Conservation (phyloP, 148 eudicot species). For the Persicaria tinctoria region DNA sequence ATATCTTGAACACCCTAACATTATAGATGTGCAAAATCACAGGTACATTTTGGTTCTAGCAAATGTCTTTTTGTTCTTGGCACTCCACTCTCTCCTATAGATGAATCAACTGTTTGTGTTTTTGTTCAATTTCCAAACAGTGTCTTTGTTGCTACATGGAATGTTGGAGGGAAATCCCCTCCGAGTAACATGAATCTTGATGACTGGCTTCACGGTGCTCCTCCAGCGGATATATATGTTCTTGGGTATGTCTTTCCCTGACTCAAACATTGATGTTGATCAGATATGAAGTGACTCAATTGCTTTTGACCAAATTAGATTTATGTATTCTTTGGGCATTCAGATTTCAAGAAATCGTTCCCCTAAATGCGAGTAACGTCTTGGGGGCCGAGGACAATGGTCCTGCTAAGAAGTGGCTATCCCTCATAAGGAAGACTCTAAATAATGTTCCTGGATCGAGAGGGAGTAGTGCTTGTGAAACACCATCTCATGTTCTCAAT, state of each 20-base stretch:
- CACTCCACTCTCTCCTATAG: not conserved
- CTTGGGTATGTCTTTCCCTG: conserved; percentile 55
- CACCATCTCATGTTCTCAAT: conserved; percentile 84
- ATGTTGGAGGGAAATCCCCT: conserved; percentile 92
- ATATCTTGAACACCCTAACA: conserved; percentile 82
- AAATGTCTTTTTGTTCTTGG: not conserved
- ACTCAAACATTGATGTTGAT: not conserved
- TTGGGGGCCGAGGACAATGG: conserved; percentile 90
- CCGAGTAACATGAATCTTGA: conserved; percentile 71
- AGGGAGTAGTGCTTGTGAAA: conserved; percentile 55
- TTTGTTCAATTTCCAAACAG: conserved; percentile 28
- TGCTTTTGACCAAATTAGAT: not conserved
- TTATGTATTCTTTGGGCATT: conserved; percentile 12
- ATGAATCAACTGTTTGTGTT: not conserved
- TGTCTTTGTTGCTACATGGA: conserved; percentile 93
- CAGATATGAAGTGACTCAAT: not conserved
- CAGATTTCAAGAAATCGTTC: conserved; percentile 95
- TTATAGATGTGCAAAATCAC: conserved; percentile 83
- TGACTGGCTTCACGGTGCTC: conserved; percentile 86
- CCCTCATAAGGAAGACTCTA: conserved; percentile 58
- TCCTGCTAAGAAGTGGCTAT: conserved; percentile 92
- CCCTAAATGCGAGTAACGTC: conserved; percentile 85
- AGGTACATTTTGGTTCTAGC: conserved; percentile 39
- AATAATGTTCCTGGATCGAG: conserved; percentile 79
- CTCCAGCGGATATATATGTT: conserved; percentile 94